Percentiles rank a stretch among this genome's conserved stretches.
Conservation (phyloP, 345 rosid species). For the Clausena lansium region DNA sequence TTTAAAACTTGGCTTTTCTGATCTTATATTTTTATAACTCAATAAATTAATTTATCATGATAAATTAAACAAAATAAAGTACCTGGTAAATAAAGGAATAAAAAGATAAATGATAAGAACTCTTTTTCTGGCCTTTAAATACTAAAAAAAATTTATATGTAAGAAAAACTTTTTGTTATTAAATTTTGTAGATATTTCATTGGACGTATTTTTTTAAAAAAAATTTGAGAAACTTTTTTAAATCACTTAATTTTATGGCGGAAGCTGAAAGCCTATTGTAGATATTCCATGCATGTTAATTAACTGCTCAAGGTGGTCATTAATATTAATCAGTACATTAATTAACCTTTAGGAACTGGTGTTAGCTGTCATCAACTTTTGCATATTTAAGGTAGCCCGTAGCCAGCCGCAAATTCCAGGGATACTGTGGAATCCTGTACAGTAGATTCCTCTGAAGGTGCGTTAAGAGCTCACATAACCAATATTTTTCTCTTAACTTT, state of each 20-base stretch:
- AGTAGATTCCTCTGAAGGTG: background rate
- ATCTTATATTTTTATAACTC: background rate
- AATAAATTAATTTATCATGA: background rate
- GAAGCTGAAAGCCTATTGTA: too few species aligned
- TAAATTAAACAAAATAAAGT: background rate
- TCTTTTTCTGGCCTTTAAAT: background rate
- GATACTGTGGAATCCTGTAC: conserved; percentile 17
- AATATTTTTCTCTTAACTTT: background rate
- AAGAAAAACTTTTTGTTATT: background rate
- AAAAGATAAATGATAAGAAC: background rate
- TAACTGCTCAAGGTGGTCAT: background rate
- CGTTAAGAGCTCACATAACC: background rate
- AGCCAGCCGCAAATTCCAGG: conserved; percentile 22
- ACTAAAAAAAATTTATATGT: background rate
- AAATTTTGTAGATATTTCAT: too few species aligned
- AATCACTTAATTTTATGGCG: too few species aligned
- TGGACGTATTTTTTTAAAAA: too few species aligned
- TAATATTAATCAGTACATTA: background rate
- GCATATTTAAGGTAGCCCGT: background rate
- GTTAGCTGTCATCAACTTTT: background rate
- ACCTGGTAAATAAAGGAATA: background rate
- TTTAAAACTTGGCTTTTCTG: background rate
- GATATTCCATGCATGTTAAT: background rate
- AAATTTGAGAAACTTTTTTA: too few species aligned
- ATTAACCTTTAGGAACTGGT: background rate